Base-by-base conservation (phyloP, 2,329 filamentous ascomycete genomes). In the Talaromyces albobiverticillius region DNA sequence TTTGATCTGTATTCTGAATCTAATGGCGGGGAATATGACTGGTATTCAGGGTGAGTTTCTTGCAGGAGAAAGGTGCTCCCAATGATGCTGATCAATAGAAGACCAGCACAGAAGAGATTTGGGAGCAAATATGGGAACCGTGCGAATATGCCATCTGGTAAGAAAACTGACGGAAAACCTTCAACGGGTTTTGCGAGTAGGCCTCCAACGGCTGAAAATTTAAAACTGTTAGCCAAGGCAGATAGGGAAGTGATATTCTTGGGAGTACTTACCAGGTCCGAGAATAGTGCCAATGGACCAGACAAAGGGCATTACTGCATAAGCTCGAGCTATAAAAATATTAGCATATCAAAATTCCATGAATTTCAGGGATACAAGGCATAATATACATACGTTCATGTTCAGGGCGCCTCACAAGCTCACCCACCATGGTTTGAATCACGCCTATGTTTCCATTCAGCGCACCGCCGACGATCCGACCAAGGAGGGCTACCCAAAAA, bases 381-480 rank as follows among this genome's bases (percentile, higher is more conserved):
- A n/a, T n/a, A n/a, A n/a, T n/a, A n/a, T n/a, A 82, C 86, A 78
- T 74, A 90, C 87, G 90, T 73, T 95, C 90, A 72, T 95, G 89
- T 64, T 92, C 88, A 13, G 89, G 90, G 55, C 87, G 89, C 31
- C 82, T 88, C 49, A 95, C 88, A 53, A 96, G 71, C 71, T 96
- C 92, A 25, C 87, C 90, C 13, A 96, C 92, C 89, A 95, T 95
- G 16, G 90, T 95, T 71, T 95, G 88, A 60, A 94, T 90, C 32
- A 94, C 89, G 25, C 89, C 91, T 61, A 95, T 90, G 66, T 96
- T 96, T 56, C 92, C 92, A 70, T 96, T 96, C 53, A 96, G 78
- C 11, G 92, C 78, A 20, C 92, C 91, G 40, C 90, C 92, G 13
- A 94, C 68, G 42, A 86, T 82, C 63, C 92, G 81, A 13, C 90